phyloP scores from a whole-genome alignment of 208 protist genomes.

The Jaenimonas drosophilae region DNA sequence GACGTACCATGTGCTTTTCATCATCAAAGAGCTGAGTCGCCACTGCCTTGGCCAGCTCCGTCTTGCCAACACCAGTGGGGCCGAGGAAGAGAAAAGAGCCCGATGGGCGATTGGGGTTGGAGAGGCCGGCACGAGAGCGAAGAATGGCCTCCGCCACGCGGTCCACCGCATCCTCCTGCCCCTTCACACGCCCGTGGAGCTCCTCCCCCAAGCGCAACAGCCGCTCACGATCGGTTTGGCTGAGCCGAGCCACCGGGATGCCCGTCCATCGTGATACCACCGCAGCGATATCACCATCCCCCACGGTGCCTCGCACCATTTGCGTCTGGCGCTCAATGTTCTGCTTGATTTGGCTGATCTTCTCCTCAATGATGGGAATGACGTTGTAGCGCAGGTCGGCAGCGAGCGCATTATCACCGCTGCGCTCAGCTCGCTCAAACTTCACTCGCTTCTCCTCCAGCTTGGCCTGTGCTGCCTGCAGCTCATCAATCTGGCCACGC shows the following conservation, averaged over 20 bases:
- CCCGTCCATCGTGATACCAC: constrained; percentile 94
- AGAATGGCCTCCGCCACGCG: constrained; percentile 88
- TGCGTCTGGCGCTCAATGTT: constrained; percentile 51
- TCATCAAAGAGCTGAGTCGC: constrained; percentile 89
- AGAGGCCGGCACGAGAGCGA: constrained; percentile 82
- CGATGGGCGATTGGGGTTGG: constrained; percentile 42
- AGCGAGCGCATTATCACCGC: constrained; percentile 83
- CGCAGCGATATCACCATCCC: constrained; percentile 76
- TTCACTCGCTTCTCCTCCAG: constrained; percentile 88
- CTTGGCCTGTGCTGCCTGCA: constrained; percentile 76
- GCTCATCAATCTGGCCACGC: constrained; percentile 72
- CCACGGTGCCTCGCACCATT: constrained; percentile 58
- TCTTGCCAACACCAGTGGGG: constrained; percentile 88
- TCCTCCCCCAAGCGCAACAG: constrained; percentile 37
- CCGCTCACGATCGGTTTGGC: constrained; percentile 53
- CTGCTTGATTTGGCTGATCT: constrained; percentile 62
- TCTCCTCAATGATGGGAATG: constrained; percentile 92
- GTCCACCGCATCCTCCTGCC: constrained; percentile 91
- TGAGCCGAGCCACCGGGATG: constrained; percentile 88
- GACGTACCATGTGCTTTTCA: constrained; percentile 89
- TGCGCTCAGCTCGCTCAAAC: constrained; percentile 84
- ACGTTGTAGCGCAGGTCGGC: constrained; percentile 94
- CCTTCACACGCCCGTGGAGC: constrained; percentile 77
- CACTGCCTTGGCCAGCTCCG: constrained; percentile 91
- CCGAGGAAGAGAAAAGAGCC: constrained; percentile 93